Base-by-base conservation (phyloP, 495 filamentous ascomycete genomes). In the Aspergillus incahuasiensis region DNA sequence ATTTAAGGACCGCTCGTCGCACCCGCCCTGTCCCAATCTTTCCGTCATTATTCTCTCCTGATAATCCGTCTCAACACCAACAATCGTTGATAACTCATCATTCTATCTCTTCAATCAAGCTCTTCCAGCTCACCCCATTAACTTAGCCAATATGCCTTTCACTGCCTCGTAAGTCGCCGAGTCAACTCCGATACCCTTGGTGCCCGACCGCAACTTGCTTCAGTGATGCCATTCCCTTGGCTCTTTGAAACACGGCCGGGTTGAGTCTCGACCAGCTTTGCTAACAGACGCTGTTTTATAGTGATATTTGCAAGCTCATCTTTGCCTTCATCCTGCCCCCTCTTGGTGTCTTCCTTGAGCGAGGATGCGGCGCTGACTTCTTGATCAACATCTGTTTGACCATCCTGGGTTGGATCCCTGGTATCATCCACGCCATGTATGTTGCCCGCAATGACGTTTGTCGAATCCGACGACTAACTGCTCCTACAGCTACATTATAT, bases 221-320 rank as follows among this genome's bases (percentile, higher is more conserved):
- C 3, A 8, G 15, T 38, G 34, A 38, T 38, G 34, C 15, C 34
- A 12, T 40, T 40, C 18, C n/a, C n/a, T 40, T n/a, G 5, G 38
- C 16, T 34, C 6, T 15, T 22, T 20, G 13, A 5, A 43, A 13
- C 34, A n/a, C 38, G 38, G 38, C 38, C n/a, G 8, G 24, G 18
- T 44, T 42, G 47, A 30, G 28, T 39, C 47, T 30, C 24, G n/a
- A 48, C 13, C 12, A 21, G 15, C 46, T 11, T 52, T 52, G 18
- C 46, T 56, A 19, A 56, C 22, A 7, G n/a, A 12, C 24, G 28
- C 35, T 43, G 12, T 44, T 24, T 2, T 30, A n/a, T 62, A 92
- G 89, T 73, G 90, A 95, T 68, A 89, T 92, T 79, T 86, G 85
- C 87, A 92, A 95, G 79, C 91, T 95, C 80, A 84, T 94, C 74